phyloP scores from a whole-genome alignment of 2,329 filamentous ascomycete genomes.

The Bretziella fagacearum region DNA sequence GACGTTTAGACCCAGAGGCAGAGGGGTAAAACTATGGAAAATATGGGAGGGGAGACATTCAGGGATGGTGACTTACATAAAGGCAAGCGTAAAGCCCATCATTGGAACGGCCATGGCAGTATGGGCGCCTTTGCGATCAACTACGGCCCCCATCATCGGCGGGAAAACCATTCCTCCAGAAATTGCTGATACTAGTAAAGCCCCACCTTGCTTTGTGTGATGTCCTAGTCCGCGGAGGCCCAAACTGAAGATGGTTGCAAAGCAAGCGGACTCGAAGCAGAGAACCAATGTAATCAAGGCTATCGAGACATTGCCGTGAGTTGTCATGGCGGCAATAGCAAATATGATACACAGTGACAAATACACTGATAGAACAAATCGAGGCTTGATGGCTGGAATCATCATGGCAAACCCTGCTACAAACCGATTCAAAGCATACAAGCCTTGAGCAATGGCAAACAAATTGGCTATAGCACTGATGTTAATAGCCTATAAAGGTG shows the following conservation, averaged over 20 bases:
- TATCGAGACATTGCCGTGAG: constrained; percentile 34
- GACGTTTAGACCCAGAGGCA: too few species aligned
- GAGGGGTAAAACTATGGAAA: too few species aligned
- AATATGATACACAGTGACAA: constrained; percentile 37
- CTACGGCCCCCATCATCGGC: constrained; percentile 50
- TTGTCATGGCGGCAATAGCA: constrained; percentile 33
- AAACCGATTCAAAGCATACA: constrained; percentile 43
- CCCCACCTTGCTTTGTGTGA: constrained; percentile 53
- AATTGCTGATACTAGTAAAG: constrained; percentile 38
- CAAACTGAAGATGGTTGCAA: constrained; percentile 42
- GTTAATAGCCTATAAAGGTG: neutral
- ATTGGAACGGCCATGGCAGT: constrained; percentile 14
- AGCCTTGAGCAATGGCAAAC: constrained; percentile 40
- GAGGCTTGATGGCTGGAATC: constrained; percentile 31
- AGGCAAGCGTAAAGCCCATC: constrained; percentile 13
- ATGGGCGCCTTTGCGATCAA: constrained; percentile 28
- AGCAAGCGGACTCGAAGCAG: constrained; percentile 41
- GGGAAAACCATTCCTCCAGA: constrained; percentile 39
- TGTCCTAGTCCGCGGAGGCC: constrained; percentile 43
- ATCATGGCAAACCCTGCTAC: constrained; percentile 38
- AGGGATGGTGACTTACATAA: constrained; percentile 10
- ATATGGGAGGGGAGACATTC: neutral
- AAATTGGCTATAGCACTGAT: constrained; percentile 25
- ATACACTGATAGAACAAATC: constrained; percentile 37
- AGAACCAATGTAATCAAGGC: constrained; percentile 38